phyloP scores from a whole-genome alignment of 1,284 basidiomycete species.

The Rhodotorula sp. region DNA sequence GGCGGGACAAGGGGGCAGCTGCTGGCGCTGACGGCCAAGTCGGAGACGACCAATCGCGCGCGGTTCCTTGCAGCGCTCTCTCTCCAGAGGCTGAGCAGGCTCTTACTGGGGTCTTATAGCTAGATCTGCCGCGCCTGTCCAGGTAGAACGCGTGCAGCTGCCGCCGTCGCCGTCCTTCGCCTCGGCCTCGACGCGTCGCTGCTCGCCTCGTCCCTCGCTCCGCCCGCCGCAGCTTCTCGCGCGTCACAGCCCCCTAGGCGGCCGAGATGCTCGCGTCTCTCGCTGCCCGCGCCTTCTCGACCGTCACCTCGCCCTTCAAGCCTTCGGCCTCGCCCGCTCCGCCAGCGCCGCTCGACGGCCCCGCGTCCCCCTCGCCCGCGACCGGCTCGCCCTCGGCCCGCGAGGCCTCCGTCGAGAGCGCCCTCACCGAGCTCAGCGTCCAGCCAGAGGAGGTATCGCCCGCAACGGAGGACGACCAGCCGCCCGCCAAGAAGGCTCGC shows the following conservation, averaged over 20 bases:
- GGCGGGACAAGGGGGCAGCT: not conserved
- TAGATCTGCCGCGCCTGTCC: not conserved
- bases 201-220: not conserved
- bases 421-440: not conserved
- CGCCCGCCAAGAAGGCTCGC: not conserved
- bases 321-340: not conserved
- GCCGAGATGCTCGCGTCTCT: slow-evolving; percentile 4
- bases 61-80: not conserved
- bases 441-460: not conserved
- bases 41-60: not conserved
- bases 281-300: not conserved
- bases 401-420: not conserved
- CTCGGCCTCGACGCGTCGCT: not conserved
- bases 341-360: not conserved
- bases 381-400: not conserved
- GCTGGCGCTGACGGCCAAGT: not conserved
- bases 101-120: no score
- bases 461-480: not conserved
- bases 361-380: not conserved
- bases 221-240: not conserved
- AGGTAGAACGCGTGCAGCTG: not conserved
- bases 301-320: slow-evolving; percentile 5
- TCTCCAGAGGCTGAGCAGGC: not conserved
- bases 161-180: not conserved
- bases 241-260: not conserved